Evolutionary conservation across 139 green algal species (phyloP).

Genomic region (Coelastrella sp.): DNA sequence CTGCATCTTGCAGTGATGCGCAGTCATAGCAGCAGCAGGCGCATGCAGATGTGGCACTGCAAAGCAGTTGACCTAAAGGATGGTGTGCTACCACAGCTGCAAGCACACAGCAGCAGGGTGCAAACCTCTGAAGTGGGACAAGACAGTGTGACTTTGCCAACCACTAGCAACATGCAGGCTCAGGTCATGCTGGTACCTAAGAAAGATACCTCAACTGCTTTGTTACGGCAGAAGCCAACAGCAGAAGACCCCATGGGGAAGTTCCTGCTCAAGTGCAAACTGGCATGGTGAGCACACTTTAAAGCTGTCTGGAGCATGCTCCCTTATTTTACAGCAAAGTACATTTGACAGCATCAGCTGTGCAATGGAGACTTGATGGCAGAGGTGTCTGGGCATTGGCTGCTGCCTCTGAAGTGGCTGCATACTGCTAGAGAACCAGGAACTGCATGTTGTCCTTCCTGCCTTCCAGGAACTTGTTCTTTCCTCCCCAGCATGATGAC

Average conservation of each 20-base stretch:
- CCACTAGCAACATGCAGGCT: conserved; percentile 29
- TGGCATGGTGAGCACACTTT: conserved; percentile 36
- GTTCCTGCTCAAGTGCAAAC: conserved; percentile 49
- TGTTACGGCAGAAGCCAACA: conserved; percentile 11
- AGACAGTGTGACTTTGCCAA: neutral
- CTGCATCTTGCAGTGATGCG: neutral
- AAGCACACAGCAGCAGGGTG: neutral
- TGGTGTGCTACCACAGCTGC: neutral
- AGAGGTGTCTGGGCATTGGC: no score
- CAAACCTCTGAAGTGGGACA: neutral
- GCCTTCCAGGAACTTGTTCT: conserved; percentile 45
- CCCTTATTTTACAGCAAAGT: neutral
- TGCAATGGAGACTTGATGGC: no score
- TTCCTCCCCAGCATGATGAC: conserved; percentile 10
- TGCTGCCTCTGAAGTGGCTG: no score
- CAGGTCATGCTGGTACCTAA: conserved; percentile 34
- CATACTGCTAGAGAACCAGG: neutral
- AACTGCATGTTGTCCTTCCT: neutral
- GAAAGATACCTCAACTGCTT: neutral
- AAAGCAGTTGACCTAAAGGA: neutral
- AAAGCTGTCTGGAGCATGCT: neutral
- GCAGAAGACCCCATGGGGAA: conserved; percentile 19
- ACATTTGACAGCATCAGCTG: no score
- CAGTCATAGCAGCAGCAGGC: neutral
- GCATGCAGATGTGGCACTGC: neutral